Evolutionary conservation across 768 basidiomycete genomes (phyloP).

Genomic region (Cystofilobasidium ferigula): DNA sequence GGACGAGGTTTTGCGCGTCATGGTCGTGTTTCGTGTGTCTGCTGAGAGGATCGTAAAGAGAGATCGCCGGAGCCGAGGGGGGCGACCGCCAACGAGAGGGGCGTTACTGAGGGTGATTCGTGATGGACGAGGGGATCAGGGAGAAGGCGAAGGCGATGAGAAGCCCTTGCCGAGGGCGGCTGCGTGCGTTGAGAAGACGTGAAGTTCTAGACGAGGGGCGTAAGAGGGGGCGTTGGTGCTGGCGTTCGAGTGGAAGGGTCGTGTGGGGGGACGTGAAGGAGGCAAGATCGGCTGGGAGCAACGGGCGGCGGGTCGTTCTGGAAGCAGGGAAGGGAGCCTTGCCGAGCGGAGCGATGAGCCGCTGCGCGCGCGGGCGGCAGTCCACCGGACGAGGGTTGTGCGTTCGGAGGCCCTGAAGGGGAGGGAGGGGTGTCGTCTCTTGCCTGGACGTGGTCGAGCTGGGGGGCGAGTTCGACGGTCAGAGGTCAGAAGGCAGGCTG

Average conservation of each 20-base stretch:
- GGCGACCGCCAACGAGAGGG: background rate
- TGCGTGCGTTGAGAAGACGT: background rate
- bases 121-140: background rate
- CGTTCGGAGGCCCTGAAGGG: background rate
- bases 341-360: background rate
- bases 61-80: background rate
- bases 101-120: background rate
- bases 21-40: background rate
- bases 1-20: background rate
- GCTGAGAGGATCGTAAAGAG: background rate
- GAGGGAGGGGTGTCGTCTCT: background rate
- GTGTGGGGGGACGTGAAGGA: background rate
- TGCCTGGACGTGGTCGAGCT: background rate
- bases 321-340: too few relatives aligned
- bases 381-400: background rate
- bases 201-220: slow-evolving; percentile 8
- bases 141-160: background rate
- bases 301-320: too few relatives aligned
- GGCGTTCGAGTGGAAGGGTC: too few relatives aligned
- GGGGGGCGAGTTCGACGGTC: background rate
- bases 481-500: background rate
- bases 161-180: background rate
- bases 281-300: background rate
- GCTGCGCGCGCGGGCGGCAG: background rate
- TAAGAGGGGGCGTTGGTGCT: background rate